These are phyloP conservation scores for Withania somnifera DNA, from an alignment of 305 asterid genomes.

Conservation along the genomic window DNA sequence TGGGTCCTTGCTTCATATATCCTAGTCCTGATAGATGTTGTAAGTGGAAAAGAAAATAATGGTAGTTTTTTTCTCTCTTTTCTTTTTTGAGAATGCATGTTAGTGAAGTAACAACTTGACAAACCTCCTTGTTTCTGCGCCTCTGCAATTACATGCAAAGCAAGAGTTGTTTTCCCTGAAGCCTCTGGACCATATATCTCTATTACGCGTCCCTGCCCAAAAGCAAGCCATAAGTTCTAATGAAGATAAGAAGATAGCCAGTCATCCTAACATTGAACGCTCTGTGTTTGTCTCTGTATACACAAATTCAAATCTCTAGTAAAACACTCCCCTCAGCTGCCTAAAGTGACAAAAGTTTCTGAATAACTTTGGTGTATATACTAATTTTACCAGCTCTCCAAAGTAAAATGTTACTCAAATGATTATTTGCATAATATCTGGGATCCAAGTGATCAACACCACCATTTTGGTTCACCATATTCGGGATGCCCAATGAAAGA, in stretches of 20 bases:
- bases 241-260: neutral
- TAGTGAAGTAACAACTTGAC: neutral
- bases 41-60: neutral
- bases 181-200: slow-evolving; percentile 95
- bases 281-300: neutral
- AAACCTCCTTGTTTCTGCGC: slow-evolving; percentile 86
- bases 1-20: neutral
- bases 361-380: too few species aligned
- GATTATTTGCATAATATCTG: neutral
- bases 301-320: neutral
- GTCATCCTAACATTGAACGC: neutral
- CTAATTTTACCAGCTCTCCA: too few species aligned
- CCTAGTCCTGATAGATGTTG: neutral
- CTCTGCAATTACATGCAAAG: slow-evolving; percentile 80
- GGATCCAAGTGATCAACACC: neutral
- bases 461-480: neutral
- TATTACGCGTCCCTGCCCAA: slow-evolving; percentile 68
- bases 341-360: too few species aligned
- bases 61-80: neutral
- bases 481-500: neutral
- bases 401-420: too few species aligned
- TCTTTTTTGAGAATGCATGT: neutral
- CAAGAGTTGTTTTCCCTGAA: slow-evolving; percentile 90
- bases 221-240: slow-evolving; percentile 1
- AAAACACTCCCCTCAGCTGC: neutral